Evolutionary conservation across 208 protist genomes (phyloP).

Genomic region (Tritrichomonas foetus): DNA sequence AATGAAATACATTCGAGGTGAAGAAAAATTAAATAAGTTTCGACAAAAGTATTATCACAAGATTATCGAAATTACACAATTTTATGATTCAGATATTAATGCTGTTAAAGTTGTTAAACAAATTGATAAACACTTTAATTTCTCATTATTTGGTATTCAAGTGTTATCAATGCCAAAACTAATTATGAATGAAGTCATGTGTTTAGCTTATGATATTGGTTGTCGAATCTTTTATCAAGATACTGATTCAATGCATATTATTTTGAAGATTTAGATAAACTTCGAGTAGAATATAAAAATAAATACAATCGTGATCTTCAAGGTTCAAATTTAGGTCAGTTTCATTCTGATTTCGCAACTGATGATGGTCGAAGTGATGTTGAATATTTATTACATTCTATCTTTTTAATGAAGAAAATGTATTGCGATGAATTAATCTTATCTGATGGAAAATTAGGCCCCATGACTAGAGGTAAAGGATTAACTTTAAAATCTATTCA

Average conservation of each 20-base stretch:
- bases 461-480: background rate
- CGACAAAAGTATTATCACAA: background rate
- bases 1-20: background rate
- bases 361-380: background rate
- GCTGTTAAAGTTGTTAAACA: background rate
- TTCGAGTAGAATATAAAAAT: background rate
- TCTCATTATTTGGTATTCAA: conserved; percentile 9
- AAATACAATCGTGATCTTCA: background rate
- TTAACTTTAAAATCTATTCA: background rate
- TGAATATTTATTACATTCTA: background rate
- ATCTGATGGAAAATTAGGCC: background rate
- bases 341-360: background rate
- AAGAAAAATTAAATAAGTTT: background rate
- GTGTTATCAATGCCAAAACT: background rate
- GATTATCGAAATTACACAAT: background rate
- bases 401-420: conserved; percentile 16
- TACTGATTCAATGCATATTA: background rate
- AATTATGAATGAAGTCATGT: conserved; percentile 24
- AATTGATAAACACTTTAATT: background rate
- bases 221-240: conserved; percentile 15
- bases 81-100: background rate
- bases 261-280: background rate
- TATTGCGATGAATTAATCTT: background rate
- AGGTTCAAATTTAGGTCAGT: background rate
- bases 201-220: background rate